phyloP scores from a whole-genome alignment of 2,329 filamentous ascomycete genomes.

The Colletotrichum sp. region DNA sequence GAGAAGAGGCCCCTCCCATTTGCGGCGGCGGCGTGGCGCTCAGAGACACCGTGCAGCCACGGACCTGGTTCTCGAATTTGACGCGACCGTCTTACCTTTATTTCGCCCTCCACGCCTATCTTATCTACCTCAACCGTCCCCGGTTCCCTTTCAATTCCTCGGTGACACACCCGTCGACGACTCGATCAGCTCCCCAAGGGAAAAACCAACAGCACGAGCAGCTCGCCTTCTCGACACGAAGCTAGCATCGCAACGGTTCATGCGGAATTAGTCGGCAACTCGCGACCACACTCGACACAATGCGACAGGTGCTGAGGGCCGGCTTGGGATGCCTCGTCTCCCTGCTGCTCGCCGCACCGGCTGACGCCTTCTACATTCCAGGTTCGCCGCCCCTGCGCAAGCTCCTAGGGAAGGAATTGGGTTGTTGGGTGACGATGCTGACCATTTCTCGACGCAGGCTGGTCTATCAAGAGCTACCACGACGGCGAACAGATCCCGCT shows the following conservation, averaged over 20 bases:
- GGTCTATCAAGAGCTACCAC: slow-evolving; percentile 81
- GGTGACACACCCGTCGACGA: neutral
- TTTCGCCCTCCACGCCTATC: neutral
- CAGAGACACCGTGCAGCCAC: slow-evolving; percentile 16
- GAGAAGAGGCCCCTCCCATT: neutral
- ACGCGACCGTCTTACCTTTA: slow-evolving; percentile 11
- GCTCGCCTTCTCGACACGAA: neutral
- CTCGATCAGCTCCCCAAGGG: neutral
- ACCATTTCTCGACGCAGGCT: slow-evolving; percentile 55
- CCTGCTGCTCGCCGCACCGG: slow-evolving; percentile 44
- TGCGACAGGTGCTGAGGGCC: slow-evolving; percentile 38
- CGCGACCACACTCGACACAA: slow-evolving; percentile 5
- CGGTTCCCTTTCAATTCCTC: neutral
- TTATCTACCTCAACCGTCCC: neutral
- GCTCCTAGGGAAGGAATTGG: neutral
- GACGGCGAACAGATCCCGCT: slow-evolving; percentile 80
- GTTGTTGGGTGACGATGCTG: neutral
- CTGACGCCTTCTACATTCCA: slow-evolving; percentile 82
- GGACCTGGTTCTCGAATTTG: neutral
- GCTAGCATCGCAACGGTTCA: neutral
- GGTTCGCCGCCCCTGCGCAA: slow-evolving; percentile 57
- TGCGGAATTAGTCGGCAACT: neutral
- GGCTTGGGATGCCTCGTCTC: slow-evolving; percentile 45
- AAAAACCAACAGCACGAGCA: neutral
- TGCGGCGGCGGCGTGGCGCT: slow-evolving; percentile 14